Evolutionary conservation across 768 basidiomycete species (phyloP).

Genomic region (Suillus alpinus): DNA sequence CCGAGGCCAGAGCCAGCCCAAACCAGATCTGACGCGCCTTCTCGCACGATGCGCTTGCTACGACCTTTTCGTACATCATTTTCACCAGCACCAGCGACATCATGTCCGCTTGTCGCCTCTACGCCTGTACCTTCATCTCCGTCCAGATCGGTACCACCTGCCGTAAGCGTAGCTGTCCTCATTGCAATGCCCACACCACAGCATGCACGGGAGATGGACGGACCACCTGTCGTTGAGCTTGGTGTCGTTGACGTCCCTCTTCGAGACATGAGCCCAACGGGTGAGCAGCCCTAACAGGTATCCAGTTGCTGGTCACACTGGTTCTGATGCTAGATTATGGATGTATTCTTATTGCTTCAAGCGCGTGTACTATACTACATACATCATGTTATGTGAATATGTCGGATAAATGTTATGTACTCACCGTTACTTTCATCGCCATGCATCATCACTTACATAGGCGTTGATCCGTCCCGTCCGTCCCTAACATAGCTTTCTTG

Average conservation of each 20-base stretch:
- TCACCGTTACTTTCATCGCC: neutral
- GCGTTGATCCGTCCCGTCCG: neutral
- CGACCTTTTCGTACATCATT: conserved; percentile 18
- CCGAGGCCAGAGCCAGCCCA: conserved; percentile 1
- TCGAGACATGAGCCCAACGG: neutral
- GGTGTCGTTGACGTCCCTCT: conserved; percentile 23
- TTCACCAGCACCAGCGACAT: conserved; percentile 10
- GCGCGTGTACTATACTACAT: neutral
- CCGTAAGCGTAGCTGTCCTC: conserved; percentile 39
- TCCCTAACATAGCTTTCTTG: neutral
- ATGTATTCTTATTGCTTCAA: neutral
- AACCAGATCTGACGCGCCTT: neutral
- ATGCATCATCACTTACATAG: neutral
- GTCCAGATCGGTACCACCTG: conserved; percentile 10
- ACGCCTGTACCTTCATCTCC: conserved; percentile 6
- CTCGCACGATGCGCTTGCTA: conserved; percentile 15
- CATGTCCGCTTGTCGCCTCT: conserved; percentile 3
- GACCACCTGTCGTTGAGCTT: conserved; percentile 33
- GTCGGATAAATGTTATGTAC: neutral
- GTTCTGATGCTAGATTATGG: neutral
- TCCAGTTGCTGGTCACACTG: neutral
- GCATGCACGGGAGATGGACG: conserved; percentile 16
- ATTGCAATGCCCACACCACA: conserved; percentile 40
- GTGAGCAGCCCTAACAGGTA: neutral
- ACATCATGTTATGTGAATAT: neutral